These are phyloP conservation scores for Globisporangium rhizosaccharum DNA, from an alignment of 352 stramenopile genomes.

Conservation along the genomic window DNA sequence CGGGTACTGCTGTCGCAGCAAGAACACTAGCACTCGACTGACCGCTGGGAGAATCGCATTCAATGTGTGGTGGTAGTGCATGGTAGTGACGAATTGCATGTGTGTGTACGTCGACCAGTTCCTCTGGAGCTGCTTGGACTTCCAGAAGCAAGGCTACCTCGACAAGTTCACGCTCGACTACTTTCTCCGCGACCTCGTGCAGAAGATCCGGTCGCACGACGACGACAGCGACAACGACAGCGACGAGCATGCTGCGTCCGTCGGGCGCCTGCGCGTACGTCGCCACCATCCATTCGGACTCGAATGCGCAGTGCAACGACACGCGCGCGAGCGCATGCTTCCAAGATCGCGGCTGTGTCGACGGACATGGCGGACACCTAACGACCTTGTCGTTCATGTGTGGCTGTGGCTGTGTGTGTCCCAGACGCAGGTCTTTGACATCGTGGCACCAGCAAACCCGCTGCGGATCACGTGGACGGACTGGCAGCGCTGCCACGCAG, in stretches of 20 bases:
- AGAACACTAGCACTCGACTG: neutral
- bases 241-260: constrained; percentile 17
- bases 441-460: constrained; percentile 34
- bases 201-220: constrained; percentile 34
- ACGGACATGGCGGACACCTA: neutral
- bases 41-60: neutral
- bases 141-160: constrained; percentile 60
- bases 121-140: constrained; percentile 62
- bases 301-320: neutral
- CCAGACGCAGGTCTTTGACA: constrained; percentile 63
- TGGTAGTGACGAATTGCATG: neutral
- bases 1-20: constrained; percentile 19
- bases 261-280: constrained; percentile 34
- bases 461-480: constrained; percentile 53
- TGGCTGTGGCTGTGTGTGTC: neutral
- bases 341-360: constrained; percentile 1
- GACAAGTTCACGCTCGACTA: constrained; percentile 57
- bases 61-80: neutral
- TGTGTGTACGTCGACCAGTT: constrained; percentile 27
- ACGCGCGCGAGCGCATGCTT: neutral
- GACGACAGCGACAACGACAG: constrained; percentile 21
- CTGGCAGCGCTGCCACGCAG: constrained; percentile 42
- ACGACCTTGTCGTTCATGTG: neutral
- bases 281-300: neutral
- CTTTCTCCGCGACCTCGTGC: constrained; percentile 49